Percentiles rank a stretch among this genome's conserved stretches.
Conservation (phyloP, 106 monocot species). For the Agapanthus africanus region DNA sequence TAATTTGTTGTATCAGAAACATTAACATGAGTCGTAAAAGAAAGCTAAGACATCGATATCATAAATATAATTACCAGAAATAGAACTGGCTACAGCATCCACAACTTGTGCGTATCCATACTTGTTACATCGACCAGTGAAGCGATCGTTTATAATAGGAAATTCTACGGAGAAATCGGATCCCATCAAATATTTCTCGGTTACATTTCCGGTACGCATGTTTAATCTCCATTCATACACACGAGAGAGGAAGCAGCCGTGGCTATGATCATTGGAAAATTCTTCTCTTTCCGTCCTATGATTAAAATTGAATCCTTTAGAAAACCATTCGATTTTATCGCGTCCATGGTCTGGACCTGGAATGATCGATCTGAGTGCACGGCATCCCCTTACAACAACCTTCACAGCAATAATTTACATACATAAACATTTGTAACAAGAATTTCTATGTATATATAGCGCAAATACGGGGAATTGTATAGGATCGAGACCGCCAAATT, state of each 20-base stretch:
- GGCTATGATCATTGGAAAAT: neutral
- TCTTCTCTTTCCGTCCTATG: neutral
- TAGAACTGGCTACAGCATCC: constrained; percentile 29
- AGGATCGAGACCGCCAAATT: too few relatives aligned
- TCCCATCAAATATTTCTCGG: constrained; percentile 33
- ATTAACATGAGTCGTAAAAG: neutral
- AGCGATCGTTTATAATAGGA: constrained; percentile 33
- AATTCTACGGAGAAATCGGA: constrained; percentile 28
- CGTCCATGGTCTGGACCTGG: constrained; percentile 34
- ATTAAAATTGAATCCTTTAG: constrained; percentile 21
- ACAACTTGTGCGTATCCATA: constrained; percentile 43
- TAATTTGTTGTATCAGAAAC: too few relatives aligned
- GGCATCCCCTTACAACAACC: constrained; percentile 45
- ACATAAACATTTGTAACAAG: neutral
- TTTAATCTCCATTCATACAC: constrained; percentile 47
- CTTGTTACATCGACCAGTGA: constrained; percentile 24
- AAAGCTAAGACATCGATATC: neutral
- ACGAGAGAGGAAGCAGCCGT: constrained; percentile 27
- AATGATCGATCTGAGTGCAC: constrained; percentile 28
- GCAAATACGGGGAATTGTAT: too few relatives aligned
- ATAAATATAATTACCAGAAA: constrained; percentile 13
- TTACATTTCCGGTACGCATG: constrained; percentile 25
- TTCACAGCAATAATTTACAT: constrained; percentile 3
- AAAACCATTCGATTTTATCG: constrained; percentile 29
- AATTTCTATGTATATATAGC: neutral